phyloP scores from a whole-genome alignment of 176 grass and related monocot genomes.

The Calamus simplicifolius region DNA sequence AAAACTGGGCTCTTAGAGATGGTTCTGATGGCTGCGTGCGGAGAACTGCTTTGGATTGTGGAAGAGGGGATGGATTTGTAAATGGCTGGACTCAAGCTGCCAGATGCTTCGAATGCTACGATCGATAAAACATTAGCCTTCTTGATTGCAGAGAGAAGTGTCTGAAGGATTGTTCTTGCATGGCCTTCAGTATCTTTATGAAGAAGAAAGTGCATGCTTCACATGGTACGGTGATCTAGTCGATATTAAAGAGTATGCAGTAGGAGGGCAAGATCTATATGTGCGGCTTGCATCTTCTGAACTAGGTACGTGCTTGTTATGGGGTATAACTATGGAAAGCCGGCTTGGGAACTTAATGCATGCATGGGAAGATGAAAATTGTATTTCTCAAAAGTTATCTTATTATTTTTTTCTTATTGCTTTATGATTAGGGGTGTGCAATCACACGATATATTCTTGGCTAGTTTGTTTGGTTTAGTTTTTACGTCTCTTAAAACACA shows the following conservation, averaged over 20 bases:
- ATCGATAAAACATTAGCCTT: conserved; percentile 28
- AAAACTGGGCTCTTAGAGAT: conserved; percentile 16
- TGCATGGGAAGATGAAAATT: too few relatives aligned
- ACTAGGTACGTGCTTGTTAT: too few relatives aligned
- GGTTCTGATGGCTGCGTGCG: background rate
- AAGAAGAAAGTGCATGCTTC: conserved; percentile 51
- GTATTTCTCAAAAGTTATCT: too few relatives aligned
- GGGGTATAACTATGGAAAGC: conserved; percentile 7
- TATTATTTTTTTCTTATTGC: too few relatives aligned
- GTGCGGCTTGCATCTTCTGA: conserved; percentile 54
- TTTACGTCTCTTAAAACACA: too few relatives aligned
- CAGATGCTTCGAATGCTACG: conserved; percentile 18
- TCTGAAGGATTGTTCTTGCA: conserved; percentile 62
- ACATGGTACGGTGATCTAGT: conserved; percentile 40
- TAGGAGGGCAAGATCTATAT: conserved; percentile 42
- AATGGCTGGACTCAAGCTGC: background rate
- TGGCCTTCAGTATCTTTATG: conserved; percentile 44
- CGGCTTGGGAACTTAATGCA: too few relatives aligned
- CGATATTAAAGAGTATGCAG: conserved; percentile 40
- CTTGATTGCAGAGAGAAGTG: conserved; percentile 55
- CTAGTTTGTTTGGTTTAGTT: too few relatives aligned
- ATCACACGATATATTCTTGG: too few relatives aligned
- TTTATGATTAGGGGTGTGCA: too few relatives aligned
- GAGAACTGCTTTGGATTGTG: background rate
- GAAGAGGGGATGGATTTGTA: background rate